Evolutionary conservation across 495 filamentous ascomycete species (phyloP).

Genomic region (Penicillium mononematosum): DNA sequence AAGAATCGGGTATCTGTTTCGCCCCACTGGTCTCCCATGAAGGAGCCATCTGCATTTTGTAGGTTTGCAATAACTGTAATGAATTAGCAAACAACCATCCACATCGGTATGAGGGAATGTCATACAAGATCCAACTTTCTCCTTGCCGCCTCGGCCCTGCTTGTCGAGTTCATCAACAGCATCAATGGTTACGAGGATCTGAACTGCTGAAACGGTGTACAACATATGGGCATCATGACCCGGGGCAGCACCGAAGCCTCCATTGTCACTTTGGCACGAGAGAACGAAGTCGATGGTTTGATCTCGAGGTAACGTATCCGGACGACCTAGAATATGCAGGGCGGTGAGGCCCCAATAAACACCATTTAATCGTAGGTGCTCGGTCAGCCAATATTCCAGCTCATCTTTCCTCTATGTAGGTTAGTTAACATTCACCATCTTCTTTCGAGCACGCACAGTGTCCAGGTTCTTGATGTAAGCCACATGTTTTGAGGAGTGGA

Average conservation of each 20-base stretch:
- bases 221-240: constrained; percentile 95
- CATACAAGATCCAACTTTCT: constrained; percentile 72
- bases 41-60: constrained; percentile 83
- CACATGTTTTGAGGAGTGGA: constrained; percentile 77
- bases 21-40: constrained; percentile 93
- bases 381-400: constrained; percentile 94
- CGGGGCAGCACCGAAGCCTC: constrained; percentile 90
- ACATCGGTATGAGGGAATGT: constrained; percentile 5
- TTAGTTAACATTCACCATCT: constrained; percentile 29
- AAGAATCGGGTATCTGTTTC: constrained; percentile 94
- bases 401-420: constrained; percentile 75
- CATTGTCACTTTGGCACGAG: constrained; percentile 81
- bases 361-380: constrained; percentile 91
- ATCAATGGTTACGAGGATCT: constrained; percentile 82
- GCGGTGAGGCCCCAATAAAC: constrained; percentile 95
- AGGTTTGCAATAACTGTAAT: constrained; percentile 71
- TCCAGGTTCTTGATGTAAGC: constrained; percentile 92
- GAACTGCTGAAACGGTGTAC: constrained; percentile 89
- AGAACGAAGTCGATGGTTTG: constrained; percentile 88
- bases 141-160: constrained; percentile 61
- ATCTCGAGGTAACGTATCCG: constrained; percentile 74
- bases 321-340: constrained; percentile 77
- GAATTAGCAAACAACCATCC: constrained; percentile 21
- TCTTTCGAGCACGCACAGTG: constrained; percentile 55
- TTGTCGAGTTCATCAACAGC: constrained; percentile 79